Base-by-base conservation (phyloP, 1,284 basidiomycete genomes). In the Ustilago curta region DNA sequence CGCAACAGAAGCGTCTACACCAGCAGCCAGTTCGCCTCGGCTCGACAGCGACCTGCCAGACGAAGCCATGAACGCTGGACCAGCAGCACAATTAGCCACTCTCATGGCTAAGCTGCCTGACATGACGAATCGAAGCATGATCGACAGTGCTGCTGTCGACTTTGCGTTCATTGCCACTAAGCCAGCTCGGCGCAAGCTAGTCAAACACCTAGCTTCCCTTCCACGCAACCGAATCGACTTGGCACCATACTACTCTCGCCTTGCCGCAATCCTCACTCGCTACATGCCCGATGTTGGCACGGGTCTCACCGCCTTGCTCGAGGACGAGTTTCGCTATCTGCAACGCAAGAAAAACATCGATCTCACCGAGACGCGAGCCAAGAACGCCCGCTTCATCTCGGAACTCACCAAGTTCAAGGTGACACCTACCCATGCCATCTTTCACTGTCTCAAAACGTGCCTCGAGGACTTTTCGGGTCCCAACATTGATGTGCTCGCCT, bases 141-240 rank as follows among this genome's bases (percentile, higher is more conserved):
- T 99, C 61, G 97, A 99, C 84, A 93, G 95, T 84, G 91, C 92
- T 19, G 95, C 95, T 0, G 90, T 97, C 39, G 96, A 99, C 75
- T 98, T 99, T 85, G 94, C 94, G 0, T 94, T 95, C 82, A 87
- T 98, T 64, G 98, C 98, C 83, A 95, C 93, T 45, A 98, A 98
- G 85, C 94, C 94, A 12, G 93, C 95, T 2, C 88, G 97, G 69
- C 95, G 95, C 82, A 88, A 95, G 53, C 88, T 98, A 27, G 88
- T 94, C 77, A 95, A 70, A 42, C 72, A 76, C 80, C 88, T 99
- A 76, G 88, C 88, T 5, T 90, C 93, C 77, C 91, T 95, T 4
- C 93, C 93, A 0, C 94, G 94, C 86, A 93, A 91, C 77, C 89
- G 97, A 32, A 91, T 90, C 7, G 97, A 99, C 85, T 87, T 99